Conservation (phyloP, 441 rosid genomes). For the Erodium texanum region DNA sequence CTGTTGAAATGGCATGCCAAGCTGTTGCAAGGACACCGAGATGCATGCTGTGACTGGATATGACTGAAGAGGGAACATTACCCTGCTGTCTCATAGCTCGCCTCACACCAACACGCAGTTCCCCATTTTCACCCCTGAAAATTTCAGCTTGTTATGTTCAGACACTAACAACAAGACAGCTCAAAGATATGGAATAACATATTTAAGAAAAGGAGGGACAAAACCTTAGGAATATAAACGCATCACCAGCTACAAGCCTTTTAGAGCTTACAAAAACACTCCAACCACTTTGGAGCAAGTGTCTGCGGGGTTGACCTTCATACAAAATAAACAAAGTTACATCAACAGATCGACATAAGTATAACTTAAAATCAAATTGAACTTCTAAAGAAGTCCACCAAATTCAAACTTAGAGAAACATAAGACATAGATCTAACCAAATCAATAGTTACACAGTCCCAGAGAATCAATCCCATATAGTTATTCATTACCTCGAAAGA, state of each 20-base stretch:
- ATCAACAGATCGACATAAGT: background rate
- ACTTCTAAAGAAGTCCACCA: background rate
- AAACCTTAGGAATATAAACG: conserved; percentile 90
- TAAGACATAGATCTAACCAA: no score
- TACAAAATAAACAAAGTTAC: background rate
- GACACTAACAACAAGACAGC: background rate
- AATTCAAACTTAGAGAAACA: background rate
- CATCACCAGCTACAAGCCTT: conserved; percentile 97
- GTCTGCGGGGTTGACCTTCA: conserved; percentile 90
- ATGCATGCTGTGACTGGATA: conserved; percentile 99
- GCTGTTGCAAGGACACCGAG: conserved; percentile 98
- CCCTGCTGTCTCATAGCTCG: conserved; percentile 95
- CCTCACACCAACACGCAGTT: conserved; percentile 92
- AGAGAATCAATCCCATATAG: background rate
- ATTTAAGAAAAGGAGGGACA: background rate
- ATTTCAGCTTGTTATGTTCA: background rate
- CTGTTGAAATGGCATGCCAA: conserved; percentile 76
- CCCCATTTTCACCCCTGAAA: conserved; percentile 84
- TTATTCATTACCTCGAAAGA: conserved; percentile 59
- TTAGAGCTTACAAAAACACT: conserved; percentile 94
- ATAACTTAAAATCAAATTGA: no score
- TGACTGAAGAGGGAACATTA: conserved; percentile 71
- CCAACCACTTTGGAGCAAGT: conserved; percentile 98
- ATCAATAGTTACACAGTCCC: no score
- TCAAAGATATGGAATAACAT: background rate